A percentile compares a stretch with the other conserved stretches of the same genome.
phyloP scores from a whole-genome alignment of 306 rosid species.

The Castanea mollissima region DNA sequence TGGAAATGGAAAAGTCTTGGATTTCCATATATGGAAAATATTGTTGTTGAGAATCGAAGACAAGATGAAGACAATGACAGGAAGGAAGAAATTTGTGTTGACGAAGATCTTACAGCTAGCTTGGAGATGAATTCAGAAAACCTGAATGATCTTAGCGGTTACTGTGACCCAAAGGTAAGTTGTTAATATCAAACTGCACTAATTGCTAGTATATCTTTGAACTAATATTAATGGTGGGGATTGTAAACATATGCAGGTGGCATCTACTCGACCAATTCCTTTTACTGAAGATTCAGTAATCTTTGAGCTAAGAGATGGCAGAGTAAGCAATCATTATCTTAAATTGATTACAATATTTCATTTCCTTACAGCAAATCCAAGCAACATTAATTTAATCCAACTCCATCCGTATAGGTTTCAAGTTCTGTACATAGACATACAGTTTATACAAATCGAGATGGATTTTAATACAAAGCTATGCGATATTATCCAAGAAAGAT shows the following conservation, averaged over 20 bases:
- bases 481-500: not conserved
- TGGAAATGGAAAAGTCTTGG: conserved; percentile 90
- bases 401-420: not conserved
- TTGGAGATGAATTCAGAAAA: conserved; percentile 29
- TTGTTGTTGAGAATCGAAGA: conserved; percentile 28
- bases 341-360: conserved; percentile 6
- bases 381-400: not conserved
- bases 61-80: conserved; percentile 16
- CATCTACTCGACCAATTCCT: conserved; percentile 74
- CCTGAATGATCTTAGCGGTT: conserved; percentile 17
- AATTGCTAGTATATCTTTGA: not conserved
- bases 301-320: conserved; percentile 86
- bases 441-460: not conserved
- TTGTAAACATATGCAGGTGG: conserved; percentile 54
- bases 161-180: conserved; percentile 75
- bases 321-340: conserved; percentile 53
- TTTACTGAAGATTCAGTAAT: conserved; percentile 70
- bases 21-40: conserved; percentile 45
- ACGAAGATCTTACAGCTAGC: conserved; percentile 36
- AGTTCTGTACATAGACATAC: not conserved
- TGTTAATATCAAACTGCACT: conserved; percentile 29
- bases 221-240: conserved; percentile 20
- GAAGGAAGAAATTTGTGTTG: conserved; percentile 29
- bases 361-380: conserved; percentile 4
- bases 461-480: not conserved